Evolutionary conservation across 805 yeast genomes (phyloP), one percentile per base, ranked within the genome.

Genomic region (Yarrowia divulgata): DNA sequence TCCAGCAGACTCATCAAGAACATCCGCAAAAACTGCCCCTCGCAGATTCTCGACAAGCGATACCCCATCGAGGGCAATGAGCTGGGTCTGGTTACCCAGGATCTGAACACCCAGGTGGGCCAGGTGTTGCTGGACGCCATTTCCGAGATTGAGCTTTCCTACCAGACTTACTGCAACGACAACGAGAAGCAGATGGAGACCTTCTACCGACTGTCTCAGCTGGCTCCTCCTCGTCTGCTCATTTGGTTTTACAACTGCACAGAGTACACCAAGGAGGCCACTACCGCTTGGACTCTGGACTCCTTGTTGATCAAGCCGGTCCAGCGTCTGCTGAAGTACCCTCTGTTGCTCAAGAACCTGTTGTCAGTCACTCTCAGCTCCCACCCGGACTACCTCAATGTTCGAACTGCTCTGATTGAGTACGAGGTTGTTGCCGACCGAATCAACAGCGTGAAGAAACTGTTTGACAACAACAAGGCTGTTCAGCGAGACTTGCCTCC

Each of bases 381-480:
- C 23, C 83, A 83, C 76, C 83, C 85, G 4, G 87, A 83, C 72
- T 88, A 85, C 74, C 84, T 8, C 4, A 64, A 70, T 14, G 48
- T 78, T 7, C 62, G 70, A 16, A 69, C 68, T 13, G 79, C 79
- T 23, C 19, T 60, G 8, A 60, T 49, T 5, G 42, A 63, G 63
- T 67, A 72, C 58, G 70, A 71, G 46, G 55, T 37, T 6, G 70
- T 72, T 46, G 73, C 73, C 3, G 74, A 73, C 34, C 69, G 74
- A 18, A 73, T 74, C 69, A 74, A 74, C 46, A 52, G 70, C 8
- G 66, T 45, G 35, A 60, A 60, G 34, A 60, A 45, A 52, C 46
- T 60, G 40, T 60, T 60, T 60, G 66, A 60, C 63, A 57, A 57
- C 63, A 57, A 57, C 63, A 57, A 57, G 63, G 63, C 66, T 60